Evolutionary conservation across 306 rosid genomes (phyloP).

Genomic region (Ceratonia siliqua): DNA sequence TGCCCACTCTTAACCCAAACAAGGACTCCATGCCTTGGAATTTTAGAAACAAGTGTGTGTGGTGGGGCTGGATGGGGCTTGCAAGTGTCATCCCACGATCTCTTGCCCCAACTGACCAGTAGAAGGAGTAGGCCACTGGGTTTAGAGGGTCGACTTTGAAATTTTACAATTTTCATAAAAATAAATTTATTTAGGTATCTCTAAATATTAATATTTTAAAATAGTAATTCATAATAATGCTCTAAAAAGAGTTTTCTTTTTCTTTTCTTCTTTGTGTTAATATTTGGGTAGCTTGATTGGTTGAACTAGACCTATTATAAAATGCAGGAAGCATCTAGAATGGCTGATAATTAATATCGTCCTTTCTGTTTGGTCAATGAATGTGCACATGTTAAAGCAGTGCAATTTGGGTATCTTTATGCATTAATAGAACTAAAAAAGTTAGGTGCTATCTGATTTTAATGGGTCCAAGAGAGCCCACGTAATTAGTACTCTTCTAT

Average conservation of each 20-base stretch:
- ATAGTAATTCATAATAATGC: background rate
- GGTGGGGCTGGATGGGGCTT: background rate
- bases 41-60: no score
- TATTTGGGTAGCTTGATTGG: background rate
- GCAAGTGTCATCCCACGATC: background rate
- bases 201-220: no score
- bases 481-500: slow-evolving; percentile 4
- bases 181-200: no score
- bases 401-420: background rate
- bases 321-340: background rate
- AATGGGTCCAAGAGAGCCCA: slow-evolving; percentile 27
- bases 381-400: slow-evolving; percentile 28
- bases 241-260: background rate
- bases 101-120: slow-evolving; percentile 20
- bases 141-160: no score
- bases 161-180: no score
- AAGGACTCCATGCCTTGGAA: background rate
- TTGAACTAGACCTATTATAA: slow-evolving; percentile 4
- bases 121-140: no score
- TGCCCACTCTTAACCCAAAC: background rate
- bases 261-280: background rate
- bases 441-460: background rate
- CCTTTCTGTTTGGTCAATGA: slow-evolving; percentile 4
- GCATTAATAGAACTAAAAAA: slow-evolving; percentile 27
- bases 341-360: background rate